Evolutionary conservation across 2,329 filamentous ascomycete species (phyloP), one percentile per base, ranked within the genome.

Genomic region (Pseudocercospora musae): DNA sequence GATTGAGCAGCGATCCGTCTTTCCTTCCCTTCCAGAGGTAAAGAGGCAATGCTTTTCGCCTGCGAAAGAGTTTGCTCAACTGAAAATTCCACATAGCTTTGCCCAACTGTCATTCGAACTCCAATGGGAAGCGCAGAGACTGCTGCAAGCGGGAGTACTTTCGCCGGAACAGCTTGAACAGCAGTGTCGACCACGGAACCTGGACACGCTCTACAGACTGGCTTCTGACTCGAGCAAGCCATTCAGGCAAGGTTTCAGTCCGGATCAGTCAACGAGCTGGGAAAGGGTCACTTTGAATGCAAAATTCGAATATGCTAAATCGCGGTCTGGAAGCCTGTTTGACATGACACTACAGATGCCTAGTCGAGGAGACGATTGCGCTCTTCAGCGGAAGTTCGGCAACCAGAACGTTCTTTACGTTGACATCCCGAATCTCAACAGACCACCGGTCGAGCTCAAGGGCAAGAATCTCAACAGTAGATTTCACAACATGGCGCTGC

Each of bases 401-500:
- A 69, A 74, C 4, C 74, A 80, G 60, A 74, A 79, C 0, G 78
- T 82, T 20, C 66, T 82, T 1, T 78, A 78, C 44, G 61, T 81
- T 2, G 71, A 73, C 2, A 57, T 77, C 1, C 77, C 78, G 0
- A 61, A 68, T 2, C 68, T 76, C 13, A 57, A 66, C 1, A 66
- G 60, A 2, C 67, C 65, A 4, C 66, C 66, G 0, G n/a, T 11
- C 1, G 56, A 64, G 44, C 53, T 44, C 25, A 67, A 54, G 61
- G 71, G 13, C 66, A 57, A 60, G 33, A 48, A 59, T 10, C 76
- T 29, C 25, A 62, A 21, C 20, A 25, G 64, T 5, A 60, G 69
- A 7, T 78, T 73, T 62, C 58, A 63, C 10, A 67, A 75, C 21
- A 79, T 78, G 78, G 68, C 77, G 1, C 5, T 31, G 0, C 64